Conservation (phyloP, 1,284 basidiomycete species). For the Microbotryomycetes sp. region DNA sequence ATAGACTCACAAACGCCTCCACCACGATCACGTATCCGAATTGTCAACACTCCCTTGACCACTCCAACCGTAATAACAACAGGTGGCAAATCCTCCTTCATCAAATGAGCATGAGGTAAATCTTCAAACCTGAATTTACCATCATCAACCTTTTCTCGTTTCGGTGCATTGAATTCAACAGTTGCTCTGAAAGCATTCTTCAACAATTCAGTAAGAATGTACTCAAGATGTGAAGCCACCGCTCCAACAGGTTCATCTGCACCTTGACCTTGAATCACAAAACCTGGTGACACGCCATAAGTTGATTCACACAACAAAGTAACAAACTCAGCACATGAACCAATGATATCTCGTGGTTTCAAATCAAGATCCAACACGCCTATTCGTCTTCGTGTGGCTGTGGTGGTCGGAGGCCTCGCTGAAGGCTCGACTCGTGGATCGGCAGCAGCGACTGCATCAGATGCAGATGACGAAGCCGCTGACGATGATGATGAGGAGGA, state of each 20-base stretch:
- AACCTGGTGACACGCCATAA: constrained; percentile 61
- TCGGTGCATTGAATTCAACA: constrained; percentile 53
- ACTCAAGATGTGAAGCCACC: constrained; percentile 81
- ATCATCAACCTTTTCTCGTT: constrained; percentile 14
- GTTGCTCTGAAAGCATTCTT: constrained; percentile 88
- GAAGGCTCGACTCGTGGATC: constrained; percentile 28
- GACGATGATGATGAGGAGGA: background rate
- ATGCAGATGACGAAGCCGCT: background rate
- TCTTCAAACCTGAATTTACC: constrained; percentile 33
- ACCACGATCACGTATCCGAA: constrained; percentile 77
- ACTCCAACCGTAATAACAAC: constrained; percentile 42
- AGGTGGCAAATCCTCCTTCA: constrained; percentile 36
- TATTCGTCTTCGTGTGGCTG: constrained; percentile 45
- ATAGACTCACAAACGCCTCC: constrained; percentile 59
- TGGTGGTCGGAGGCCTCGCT: constrained; percentile 19
- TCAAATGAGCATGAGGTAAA: constrained; percentile 27
- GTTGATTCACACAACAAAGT: constrained; percentile 78
- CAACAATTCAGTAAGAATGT: constrained; percentile 62
- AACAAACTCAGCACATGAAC: constrained; percentile 72
- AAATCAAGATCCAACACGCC: constrained; percentile 65
- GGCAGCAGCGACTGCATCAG: background rate
- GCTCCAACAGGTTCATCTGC: constrained; percentile 52
- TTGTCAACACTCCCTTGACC: constrained; percentile 55
- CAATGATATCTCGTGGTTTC: constrained; percentile 62
- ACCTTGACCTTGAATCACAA: constrained; percentile 58